phyloP scores from a whole-genome alignment of 208 protist species.

The Trypanosoma theileri region DNA sequence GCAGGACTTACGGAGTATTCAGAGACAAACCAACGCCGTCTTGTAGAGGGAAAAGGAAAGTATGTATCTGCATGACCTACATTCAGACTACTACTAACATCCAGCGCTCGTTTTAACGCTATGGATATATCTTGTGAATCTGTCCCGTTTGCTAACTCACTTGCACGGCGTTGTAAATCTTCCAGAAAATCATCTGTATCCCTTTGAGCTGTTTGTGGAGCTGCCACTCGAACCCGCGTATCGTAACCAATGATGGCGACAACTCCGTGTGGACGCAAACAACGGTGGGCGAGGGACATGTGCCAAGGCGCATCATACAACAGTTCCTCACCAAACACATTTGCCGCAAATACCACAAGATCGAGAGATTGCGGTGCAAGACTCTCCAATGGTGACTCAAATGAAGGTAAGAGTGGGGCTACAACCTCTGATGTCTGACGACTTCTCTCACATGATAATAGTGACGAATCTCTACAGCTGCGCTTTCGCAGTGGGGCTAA shows the following conservation, averaged over 20 bases:
- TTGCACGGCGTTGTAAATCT: constrained; percentile 20
- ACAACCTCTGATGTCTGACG: too few species aligned
- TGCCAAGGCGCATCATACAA: constrained; percentile 77
- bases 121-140: background rate
- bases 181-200: constrained; percentile 51
- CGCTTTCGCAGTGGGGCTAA: constrained; percentile 32
- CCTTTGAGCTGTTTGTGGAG: constrained; percentile 43
- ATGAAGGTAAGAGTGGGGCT: constrained; percentile 4
- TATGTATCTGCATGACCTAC: constrained; percentile 71
- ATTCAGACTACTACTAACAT: constrained; percentile 35
- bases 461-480: background rate
- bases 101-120: constrained; percentile 30
- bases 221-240: constrained; percentile 32
- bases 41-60: constrained; percentile 71
- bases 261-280: constrained; percentile 71
- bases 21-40: constrained; percentile 64
- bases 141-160: background rate
- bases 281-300: constrained; percentile 69
- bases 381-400: constrained; percentile 38
- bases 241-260: constrained; percentile 62
- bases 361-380: constrained; percentile 55
- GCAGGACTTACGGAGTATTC: constrained; percentile 56
- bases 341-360: constrained; percentile 65
- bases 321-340: constrained; percentile 80
- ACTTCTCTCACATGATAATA: background rate